Base-by-base conservation (phyloP, 2,329 filamentous ascomycete genomes). In the Ophiostoma pallidulum region DNA sequence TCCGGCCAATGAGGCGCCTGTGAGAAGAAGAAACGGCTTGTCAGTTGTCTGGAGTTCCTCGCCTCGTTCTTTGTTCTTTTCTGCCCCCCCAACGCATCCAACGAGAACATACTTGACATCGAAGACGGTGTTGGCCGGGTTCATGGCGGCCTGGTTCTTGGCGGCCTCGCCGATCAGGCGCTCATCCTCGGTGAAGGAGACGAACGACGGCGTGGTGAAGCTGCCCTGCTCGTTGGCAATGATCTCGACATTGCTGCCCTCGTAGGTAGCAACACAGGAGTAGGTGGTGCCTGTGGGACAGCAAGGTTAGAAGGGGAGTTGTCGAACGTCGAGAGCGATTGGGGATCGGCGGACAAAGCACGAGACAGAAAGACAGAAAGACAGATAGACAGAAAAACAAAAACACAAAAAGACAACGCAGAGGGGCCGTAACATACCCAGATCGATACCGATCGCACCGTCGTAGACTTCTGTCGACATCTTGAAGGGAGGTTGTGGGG, bases 81-180 rank as follows among this genome's bases (percentile, higher is more conserved):
- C n/a, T n/a, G n/a, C n/a, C n/a, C n/a, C n/a, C n/a, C n/a, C n/a
- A 28, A 28, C 6, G 10, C 24, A 28, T 28, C 5, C 5, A 10
- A 28, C 24, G 24, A 28, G 10, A 28, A 38, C 36, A 14, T 24
- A 38, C 89, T 97, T 98, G 81, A 95, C 86, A 74, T 98, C 92
- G 75, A 97, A 98, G 73, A 98, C 80, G 62, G 92, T 98, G 79
- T 97, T 97, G 67, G 72, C 72, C 56, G 92, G 92, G 86, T 98
- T 98, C 88, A 97, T 95, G 65, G 92, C 91, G 66, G 91, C 92
- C 82, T 96, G 90, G 80, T 98, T 98, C 86, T 97, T 98, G 66
- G 92, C 92, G 53, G 92, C 91, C 80, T 97, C 92, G 78, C 92
- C 92, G 66, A 97, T 97, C 74, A 98, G 77, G 72, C 92, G 90